phyloP scores from a whole-genome alignment of 352 stramenopile species.

The Ophiocytium majus region DNA sequence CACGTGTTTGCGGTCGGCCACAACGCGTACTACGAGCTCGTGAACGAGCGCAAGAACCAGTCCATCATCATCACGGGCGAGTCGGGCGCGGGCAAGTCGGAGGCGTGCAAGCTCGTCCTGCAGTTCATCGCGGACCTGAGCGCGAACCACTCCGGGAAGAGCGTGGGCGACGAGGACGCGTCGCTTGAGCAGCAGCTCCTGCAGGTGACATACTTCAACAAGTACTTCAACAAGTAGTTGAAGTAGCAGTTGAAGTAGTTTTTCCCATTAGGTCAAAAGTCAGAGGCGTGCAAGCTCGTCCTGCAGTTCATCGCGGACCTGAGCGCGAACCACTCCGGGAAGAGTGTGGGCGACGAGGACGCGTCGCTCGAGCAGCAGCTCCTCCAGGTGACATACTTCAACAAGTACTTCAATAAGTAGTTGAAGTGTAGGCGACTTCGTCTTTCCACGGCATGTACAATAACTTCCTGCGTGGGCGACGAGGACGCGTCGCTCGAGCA shows the following conservation, averaged over 20 bases:
- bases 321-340: constrained; percentile 39
- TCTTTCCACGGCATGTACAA: constrained; percentile 78
- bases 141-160: constrained; percentile 45
- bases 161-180: constrained; percentile 43
- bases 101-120: constrained; percentile 67
- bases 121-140: constrained; percentile 71
- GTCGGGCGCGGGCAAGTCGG: constrained; percentile 78
- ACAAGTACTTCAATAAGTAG: constrained; percentile 60
- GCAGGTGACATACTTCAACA: constrained; percentile 66
- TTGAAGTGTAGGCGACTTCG: no score
- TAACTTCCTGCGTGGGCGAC: constrained; percentile 57
- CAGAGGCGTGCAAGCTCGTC: constrained; percentile 67
- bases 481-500: constrained; percentile 51
- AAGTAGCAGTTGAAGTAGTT: no score
- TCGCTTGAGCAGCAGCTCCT: constrained; percentile 55
- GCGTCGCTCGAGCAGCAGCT: constrained; percentile 51
- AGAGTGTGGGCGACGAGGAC: constrained; percentile 38
- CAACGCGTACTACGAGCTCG: constrained; percentile 75
- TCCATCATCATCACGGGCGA: constrained; percentile 71
- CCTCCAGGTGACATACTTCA: constrained; percentile 67
- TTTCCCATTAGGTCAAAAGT: constrained; percentile 91
- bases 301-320: constrained; percentile 72
- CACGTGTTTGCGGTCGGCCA: constrained; percentile 81
- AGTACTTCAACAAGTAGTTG: constrained; percentile 62
- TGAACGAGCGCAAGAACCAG: constrained; percentile 61